phyloP scores from a whole-genome alignment of 2,329 filamentous ascomycete species.

The Venturia asperata region DNA sequence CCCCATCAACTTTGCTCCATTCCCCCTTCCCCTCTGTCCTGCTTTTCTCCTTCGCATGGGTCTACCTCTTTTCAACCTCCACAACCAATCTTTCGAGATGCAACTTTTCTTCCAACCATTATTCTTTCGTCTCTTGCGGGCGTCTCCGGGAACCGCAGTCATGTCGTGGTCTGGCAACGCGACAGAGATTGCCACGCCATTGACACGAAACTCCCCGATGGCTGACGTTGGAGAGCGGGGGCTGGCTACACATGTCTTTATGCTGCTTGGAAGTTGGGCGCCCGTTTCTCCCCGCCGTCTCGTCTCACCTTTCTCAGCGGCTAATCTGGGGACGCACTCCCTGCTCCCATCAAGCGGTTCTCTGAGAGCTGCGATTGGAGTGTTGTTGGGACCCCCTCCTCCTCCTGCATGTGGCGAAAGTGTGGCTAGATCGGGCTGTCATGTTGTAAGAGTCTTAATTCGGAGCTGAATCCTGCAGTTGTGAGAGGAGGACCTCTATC shows the following conservation, averaged over 20 bases:
- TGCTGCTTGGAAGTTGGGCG: background rate
- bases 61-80: too few species aligned
- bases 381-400: background rate
- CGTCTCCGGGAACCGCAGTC: background rate
- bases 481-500: background rate
- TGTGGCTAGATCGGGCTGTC: background rate
- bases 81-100: too few species aligned
- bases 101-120: too few species aligned
- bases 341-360: background rate
- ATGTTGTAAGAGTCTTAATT: background rate
- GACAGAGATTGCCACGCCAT: background rate
- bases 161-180: background rate
- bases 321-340: background rate
- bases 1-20: too few species aligned
- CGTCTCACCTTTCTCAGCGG: background rate
- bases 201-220: background rate
- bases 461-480: background rate
- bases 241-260: background rate
- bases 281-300: background rate
- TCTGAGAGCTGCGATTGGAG: background rate
- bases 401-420: constrained; percentile 4
- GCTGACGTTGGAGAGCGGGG: background rate
- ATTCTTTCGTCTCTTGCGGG: background rate
- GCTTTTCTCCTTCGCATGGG: too few species aligned
- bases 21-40: too few species aligned